These are phyloP conservation scores for Mycena belliarum DNA, from an alignment of 768 basidiomycete species.

Conservation along the genomic window DNA sequence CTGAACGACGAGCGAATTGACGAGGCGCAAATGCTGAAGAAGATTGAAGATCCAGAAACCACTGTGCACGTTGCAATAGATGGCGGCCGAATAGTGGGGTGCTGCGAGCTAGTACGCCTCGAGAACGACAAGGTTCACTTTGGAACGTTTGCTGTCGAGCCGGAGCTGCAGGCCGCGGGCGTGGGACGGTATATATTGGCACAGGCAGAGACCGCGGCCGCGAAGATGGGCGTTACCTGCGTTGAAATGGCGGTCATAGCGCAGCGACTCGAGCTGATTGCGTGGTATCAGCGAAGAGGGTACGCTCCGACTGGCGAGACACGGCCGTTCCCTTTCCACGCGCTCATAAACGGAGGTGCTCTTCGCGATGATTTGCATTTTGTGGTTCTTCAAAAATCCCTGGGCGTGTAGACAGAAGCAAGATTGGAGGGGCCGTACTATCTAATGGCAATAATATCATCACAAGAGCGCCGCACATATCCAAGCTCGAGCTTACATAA, in stretches of 20 bases:
- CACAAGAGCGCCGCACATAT: too few relatives aligned
- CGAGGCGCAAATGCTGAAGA: not conserved
- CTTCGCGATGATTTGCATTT: slow-evolving; percentile 11
- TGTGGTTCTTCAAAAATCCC: slow-evolving; percentile 4
- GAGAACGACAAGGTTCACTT: not conserved
- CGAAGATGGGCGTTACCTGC: not conserved
- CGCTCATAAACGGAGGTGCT: not conserved
- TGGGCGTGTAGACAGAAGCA: not conserved
- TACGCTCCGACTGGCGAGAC: not conserved
- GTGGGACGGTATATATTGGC: slow-evolving; percentile 4
- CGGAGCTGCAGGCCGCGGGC: slow-evolving; percentile 2
- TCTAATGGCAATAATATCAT: not conserved
- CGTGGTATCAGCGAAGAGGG: slow-evolving; percentile 6
- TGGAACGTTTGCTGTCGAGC: slow-evolving; percentile 14
- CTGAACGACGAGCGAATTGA: slow-evolving; percentile 3
- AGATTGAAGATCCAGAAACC: not conserved
- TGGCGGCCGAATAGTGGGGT: not conserved
- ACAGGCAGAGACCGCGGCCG: slow-evolving; percentile 5
- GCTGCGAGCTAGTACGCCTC: slow-evolving; percentile 4
- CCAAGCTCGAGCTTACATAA: too few relatives aligned
- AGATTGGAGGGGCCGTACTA: too few relatives aligned
- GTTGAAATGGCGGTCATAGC: slow-evolving; percentile 8
- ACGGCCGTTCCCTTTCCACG: not conserved
- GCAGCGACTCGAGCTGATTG: not conserved
- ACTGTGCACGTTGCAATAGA: slow-evolving; percentile 5